phyloP scores from a whole-genome alignment of 345 rosid species.

The Carallia brachiata region DNA sequence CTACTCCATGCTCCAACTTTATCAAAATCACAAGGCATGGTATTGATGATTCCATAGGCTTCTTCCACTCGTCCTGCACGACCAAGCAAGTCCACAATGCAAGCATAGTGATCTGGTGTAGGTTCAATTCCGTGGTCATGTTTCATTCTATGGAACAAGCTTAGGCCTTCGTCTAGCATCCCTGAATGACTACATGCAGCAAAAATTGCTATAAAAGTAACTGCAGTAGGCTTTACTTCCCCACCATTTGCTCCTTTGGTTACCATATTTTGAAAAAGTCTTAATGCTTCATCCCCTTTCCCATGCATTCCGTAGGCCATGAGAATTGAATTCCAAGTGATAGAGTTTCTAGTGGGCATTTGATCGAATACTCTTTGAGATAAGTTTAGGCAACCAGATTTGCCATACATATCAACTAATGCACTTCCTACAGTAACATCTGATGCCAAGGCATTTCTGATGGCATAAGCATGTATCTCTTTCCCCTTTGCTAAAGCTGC shows the following conservation, averaged over 20 bases:
- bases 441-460: constrained; percentile 57
- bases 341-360: constrained; percentile 60
- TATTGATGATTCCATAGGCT: constrained; percentile 53
- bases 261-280: constrained; percentile 55
- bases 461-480: constrained; percentile 86
- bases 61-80: constrained; percentile 69
- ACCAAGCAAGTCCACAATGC: constrained; percentile 86
- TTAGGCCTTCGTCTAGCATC: constrained; percentile 72
- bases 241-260: constrained; percentile 26
- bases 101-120: constrained; percentile 77
- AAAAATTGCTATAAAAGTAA: constrained; percentile 70
- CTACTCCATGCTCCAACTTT: constrained; percentile 83
- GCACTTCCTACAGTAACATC: constrained; percentile 92
- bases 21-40: constrained; percentile 54
- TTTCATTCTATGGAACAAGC: constrained; percentile 68
- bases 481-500: constrained; percentile 78
- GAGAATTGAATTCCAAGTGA: constrained; percentile 85
- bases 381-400: constrained; percentile 68
- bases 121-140: constrained; percentile 52
- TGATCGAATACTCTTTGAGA: constrained; percentile 58
- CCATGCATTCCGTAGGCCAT: constrained; percentile 98
- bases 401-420: constrained; percentile 87
- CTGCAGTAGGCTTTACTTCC: constrained; percentile 63
- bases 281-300: constrained; percentile 61
- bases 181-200: constrained; percentile 93